These are phyloP conservation scores for Neonectria sp. DNA, from an alignment of 2,329 filamentous ascomycete species.

Conservation along the genomic window DNA sequence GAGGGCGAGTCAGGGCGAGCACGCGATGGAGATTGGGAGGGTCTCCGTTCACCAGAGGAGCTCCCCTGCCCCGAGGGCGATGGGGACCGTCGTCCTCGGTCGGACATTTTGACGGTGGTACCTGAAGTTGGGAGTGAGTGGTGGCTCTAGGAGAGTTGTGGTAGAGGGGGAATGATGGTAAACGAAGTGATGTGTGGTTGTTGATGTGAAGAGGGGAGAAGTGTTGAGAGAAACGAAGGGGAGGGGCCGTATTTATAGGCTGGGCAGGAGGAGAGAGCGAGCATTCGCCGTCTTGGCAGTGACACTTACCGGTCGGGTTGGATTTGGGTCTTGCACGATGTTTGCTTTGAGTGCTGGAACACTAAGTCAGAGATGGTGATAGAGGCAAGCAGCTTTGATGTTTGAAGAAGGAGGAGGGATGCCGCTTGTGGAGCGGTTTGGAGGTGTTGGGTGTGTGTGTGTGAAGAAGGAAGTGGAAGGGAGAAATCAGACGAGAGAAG, in stretches of 20 bases:
- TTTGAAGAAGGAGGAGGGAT: constrained; percentile 8
- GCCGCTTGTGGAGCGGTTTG: constrained; percentile 22
- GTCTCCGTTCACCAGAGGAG: constrained; percentile 33
- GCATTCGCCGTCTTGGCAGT: not conserved
- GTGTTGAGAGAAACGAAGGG: constrained; percentile 4
- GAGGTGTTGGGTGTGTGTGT: constrained; percentile 16
- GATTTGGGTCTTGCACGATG: constrained; percentile 6
- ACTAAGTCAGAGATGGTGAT: constrained; percentile 24
- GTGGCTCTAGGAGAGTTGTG: not conserved
- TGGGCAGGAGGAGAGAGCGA: constrained; percentile 2
- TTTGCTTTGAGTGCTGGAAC: constrained; percentile 3
- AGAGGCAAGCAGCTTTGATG: constrained; percentile 8
- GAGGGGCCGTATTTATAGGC: constrained; percentile 16
- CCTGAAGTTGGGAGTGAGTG: constrained; percentile 22
- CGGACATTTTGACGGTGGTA: constrained; percentile 49
- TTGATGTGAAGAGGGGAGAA: constrained; percentile 1
- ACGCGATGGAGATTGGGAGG: constrained; percentile 39
- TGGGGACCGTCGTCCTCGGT: constrained; percentile 50
- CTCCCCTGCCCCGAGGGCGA: constrained; percentile 37
- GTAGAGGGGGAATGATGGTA: constrained; percentile 3
- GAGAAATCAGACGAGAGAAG: constrained; percentile 13
- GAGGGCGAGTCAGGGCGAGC: constrained; percentile 31
- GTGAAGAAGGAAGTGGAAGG: constrained; percentile 30
- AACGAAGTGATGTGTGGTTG: constrained; percentile 6
- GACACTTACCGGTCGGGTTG: constrained; percentile 29